Percentiles rank a stretch among this genome's conserved stretches.
These are phyloP conservation scores for Magnusiomyces tetraspermus DNA, from an alignment of 1,139 yeast genomes.

Conservation along the genomic window DNA sequence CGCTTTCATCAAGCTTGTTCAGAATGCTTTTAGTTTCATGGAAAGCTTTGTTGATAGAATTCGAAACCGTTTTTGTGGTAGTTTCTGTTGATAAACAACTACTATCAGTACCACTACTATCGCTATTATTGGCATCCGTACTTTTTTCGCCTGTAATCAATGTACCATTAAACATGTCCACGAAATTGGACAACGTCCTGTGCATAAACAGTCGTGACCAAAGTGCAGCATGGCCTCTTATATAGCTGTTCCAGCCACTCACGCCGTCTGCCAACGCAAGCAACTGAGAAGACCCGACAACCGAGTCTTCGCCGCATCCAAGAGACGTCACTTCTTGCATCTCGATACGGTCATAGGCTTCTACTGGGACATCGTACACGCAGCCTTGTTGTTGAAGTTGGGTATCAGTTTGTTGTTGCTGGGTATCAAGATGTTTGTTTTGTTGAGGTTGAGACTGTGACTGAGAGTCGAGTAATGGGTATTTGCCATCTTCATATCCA, in stretches of 20 bases:
- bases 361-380: slow-evolving; percentile 7
- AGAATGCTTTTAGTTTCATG: slow-evolving; percentile 45
- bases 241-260: slow-evolving; percentile 47
- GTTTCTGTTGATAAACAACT: too few relatives aligned
- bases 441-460: too few relatives aligned
- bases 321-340: slow-evolving; percentile 11
- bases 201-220: slow-evolving; percentile 48
- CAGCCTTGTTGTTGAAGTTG: too few relatives aligned
- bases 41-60: slow-evolving; percentile 43
- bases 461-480: not conserved
- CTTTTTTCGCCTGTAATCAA: slow-evolving; percentile 20
- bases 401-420: too few relatives aligned
- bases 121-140: not conserved
- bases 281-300: slow-evolving; percentile 47
- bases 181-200: slow-evolving; percentile 34
- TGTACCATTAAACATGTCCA: slow-evolving; percentile 27
- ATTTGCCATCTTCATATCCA: not conserved
- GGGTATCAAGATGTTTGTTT: too few relatives aligned
- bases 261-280: slow-evolving; percentile 56
- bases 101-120: too few relatives aligned
- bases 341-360: slow-evolving; percentile 8
- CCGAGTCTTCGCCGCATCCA: slow-evolving; percentile 46
- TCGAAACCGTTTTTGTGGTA: too few relatives aligned
- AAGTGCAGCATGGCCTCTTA: slow-evolving; percentile 40
- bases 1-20: slow-evolving; percentile 43